Conservation (phyloP, 2,329 filamentous ascomycete genomes). For the Fusarium ambrosium region DNA sequence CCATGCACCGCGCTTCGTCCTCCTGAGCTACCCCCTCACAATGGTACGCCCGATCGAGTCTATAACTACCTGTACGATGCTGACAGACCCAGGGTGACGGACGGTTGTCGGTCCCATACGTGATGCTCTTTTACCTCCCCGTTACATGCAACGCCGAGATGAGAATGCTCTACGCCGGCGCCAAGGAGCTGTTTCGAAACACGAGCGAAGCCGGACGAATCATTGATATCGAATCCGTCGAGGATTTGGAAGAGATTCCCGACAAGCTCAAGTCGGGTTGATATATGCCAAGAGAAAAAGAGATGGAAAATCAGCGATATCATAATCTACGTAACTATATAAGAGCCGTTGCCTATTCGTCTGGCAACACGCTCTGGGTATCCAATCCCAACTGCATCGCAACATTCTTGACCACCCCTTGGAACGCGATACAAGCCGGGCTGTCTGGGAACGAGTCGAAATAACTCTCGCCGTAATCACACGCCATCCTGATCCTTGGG, state of each 20-base stretch:
- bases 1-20: conserved; percentile 88
- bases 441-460: conserved; percentile 95
- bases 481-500: conserved; percentile 94
- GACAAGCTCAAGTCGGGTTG: conserved; percentile 62
- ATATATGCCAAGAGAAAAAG: conserved; percentile 14
- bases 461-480: conserved; percentile 97
- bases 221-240: conserved; percentile 84
- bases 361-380: conserved; percentile 64
- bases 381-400: conserved; percentile 75
- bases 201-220: conserved; percentile 91
- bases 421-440: conserved; percentile 87
- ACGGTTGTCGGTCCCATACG: conserved; percentile 89
- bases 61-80: conserved; percentile 3
- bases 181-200: conserved; percentile 95
- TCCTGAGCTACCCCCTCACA: conserved; percentile 92
- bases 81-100: conserved; percentile 75
- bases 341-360: conserved; percentile 41
- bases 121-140: conserved; percentile 94
- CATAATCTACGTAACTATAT: conserved; percentile 37
- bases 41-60: conserved; percentile 67
- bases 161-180: conserved; percentile 94
- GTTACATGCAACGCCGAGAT: conserved; percentile 89
- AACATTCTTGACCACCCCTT: conserved; percentile 81
- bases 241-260: conserved; percentile 88
- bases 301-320: conserved; percentile 46